Evolutionary conservation across 805 yeast species (phyloP).

Genomic region (Candida suzukii): DNA sequence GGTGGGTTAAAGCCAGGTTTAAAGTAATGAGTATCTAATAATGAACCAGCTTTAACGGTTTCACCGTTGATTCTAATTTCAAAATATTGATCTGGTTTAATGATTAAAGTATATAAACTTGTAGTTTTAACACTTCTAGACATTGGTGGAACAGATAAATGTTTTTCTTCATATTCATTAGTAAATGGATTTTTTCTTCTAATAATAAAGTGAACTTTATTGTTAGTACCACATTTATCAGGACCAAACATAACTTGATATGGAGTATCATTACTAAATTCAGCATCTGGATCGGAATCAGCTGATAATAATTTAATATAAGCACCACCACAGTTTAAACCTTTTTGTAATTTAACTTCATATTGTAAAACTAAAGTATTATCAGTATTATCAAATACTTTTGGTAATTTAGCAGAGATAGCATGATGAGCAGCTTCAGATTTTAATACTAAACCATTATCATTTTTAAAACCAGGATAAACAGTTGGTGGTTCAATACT

Average conservation of each 20-base stretch:
- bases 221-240: constrained; percentile 77
- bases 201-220: constrained; percentile 74
- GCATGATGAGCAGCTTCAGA: constrained; percentile 78
- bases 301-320: constrained; percentile 66
- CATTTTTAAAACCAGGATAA: constrained; percentile 55
- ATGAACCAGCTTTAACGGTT: constrained; percentile 60
- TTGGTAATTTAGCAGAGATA: constrained; percentile 55
- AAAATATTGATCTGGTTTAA: constrained; percentile 57
- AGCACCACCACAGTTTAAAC: constrained; percentile 83
- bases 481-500: constrained; percentile 53
- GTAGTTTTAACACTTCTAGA: constrained; percentile 50
- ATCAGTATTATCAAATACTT: constrained; percentile 51
- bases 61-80: constrained; percentile 83
- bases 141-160: constrained; percentile 60
- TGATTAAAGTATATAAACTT: constrained; percentile 69
- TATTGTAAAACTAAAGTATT: constrained; percentile 78
- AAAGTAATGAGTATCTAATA: constrained; percentile 49
- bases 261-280: constrained; percentile 60
- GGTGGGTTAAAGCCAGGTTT: constrained; percentile 67
- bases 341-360: constrained; percentile 79
- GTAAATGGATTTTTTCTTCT: constrained; percentile 48
- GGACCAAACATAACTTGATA: constrained; percentile 94
- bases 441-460: constrained; percentile 71
- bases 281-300: constrained; percentile 29
- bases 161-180: constrained; percentile 61